Evolutionary conservation across 2,329 filamentous ascomycete species (phyloP).

Genomic region (Fusarium fracticaudum): DNA sequence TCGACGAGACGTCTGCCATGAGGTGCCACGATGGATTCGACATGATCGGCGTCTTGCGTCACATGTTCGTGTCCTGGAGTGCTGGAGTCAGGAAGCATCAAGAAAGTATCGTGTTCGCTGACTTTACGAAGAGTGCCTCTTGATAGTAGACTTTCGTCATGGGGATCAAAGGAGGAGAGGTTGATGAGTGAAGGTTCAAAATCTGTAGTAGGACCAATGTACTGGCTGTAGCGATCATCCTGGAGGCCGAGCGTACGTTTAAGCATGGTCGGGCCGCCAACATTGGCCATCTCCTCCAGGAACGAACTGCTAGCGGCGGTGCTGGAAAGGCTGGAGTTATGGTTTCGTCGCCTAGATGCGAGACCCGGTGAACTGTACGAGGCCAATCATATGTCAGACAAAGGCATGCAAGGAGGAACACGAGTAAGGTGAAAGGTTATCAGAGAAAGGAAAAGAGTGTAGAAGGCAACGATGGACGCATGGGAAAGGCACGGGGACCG

Average conservation of each 20-base stretch:
- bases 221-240: constrained; percentile 80
- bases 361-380: constrained; percentile 64
- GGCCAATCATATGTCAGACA: constrained; percentile 61
- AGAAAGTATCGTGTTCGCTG: constrained; percentile 80
- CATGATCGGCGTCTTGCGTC: constrained; percentile 72
- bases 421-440: constrained; percentile 36
- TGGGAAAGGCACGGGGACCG: constrained; percentile 23
- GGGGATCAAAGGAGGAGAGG: constrained; percentile 80
- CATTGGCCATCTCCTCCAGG: constrained; percentile 76
- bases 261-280: constrained; percentile 71
- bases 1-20: constrained; percentile 82
- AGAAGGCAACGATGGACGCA: constrained; percentile 35
- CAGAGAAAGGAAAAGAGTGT: constrained; percentile 26
- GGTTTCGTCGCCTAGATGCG: constrained; percentile 60
- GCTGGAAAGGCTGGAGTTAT: constrained; percentile 68
- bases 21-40: constrained; percentile 79
- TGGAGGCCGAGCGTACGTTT: constrained; percentile 80
- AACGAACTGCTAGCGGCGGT: constrained; percentile 70
- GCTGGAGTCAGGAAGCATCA: constrained; percentile 78
- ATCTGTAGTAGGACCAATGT: constrained; percentile 84
- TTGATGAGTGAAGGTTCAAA: constrained; percentile 87
- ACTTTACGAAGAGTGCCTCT: constrained; percentile 78
- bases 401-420: constrained; percentile 39
- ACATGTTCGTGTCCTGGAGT: constrained; percentile 79
- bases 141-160: constrained; percentile 80